Conservation (phyloP, 305 asterid species). For the Fraxinus floribunda region DNA sequence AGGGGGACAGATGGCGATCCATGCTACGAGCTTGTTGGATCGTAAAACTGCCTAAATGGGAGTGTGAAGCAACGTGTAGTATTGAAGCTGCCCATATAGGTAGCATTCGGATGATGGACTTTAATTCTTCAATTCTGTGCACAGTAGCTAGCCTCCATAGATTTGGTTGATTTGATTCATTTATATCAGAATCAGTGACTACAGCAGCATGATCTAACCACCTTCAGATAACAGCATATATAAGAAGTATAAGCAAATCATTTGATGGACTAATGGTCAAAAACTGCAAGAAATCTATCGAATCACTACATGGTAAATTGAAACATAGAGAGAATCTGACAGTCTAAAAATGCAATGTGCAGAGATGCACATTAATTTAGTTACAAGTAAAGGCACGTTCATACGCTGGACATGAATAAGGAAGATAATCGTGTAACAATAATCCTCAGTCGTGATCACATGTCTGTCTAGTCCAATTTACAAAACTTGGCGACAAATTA, state of each 20-base stretch:
- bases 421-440: neutral
- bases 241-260: neutral
- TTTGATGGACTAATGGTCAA: neutral
- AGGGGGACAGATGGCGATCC: constrained; percentile 55
- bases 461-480: neutral
- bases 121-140: constrained; percentile 76
- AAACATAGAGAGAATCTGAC: neutral
- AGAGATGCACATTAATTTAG: neutral
- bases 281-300: neutral
- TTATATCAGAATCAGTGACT: constrained; percentile 34
- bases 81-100: constrained; percentile 80
- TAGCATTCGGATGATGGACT: constrained; percentile 53
- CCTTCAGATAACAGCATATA: constrained; percentile 26
- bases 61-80: constrained; percentile 50
- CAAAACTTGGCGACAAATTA: neutral
- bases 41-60: constrained; percentile 60
- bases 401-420: neutral
- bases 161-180: constrained; percentile 40
- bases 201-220: constrained; percentile 75
- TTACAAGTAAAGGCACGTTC: neutral
- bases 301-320: neutral
- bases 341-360: neutral
- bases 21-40: constrained; percentile 72
- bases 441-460: neutral
- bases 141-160: constrained; percentile 70